Evolutionary conservation across 2,329 filamentous ascomycete species (phyloP).

Genomic region (Fusarium pininemorale): DNA sequence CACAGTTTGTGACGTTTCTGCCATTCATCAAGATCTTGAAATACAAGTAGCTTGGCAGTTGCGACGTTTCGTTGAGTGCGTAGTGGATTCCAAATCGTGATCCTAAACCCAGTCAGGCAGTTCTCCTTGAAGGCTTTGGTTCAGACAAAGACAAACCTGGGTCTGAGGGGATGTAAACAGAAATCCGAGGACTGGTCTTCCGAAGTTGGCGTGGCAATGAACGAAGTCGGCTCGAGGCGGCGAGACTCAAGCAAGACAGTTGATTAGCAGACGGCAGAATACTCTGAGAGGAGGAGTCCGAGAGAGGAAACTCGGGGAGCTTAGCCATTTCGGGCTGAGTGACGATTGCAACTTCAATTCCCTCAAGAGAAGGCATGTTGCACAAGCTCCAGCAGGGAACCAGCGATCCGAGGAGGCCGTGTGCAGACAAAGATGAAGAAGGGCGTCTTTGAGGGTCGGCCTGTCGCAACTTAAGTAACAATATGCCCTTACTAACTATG

Average conservation of each 20-base stretch:
- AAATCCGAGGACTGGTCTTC: conserved; percentile 54
- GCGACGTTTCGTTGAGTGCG: conserved; percentile 48
- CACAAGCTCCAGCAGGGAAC: no score
- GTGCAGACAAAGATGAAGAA: background rate
- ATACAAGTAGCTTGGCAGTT: conserved; percentile 55
- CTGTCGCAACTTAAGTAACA: background rate
- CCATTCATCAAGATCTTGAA: conserved; percentile 67
- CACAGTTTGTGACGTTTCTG: conserved; percentile 61
- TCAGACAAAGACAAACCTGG: conserved; percentile 52
- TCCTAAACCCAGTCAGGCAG: conserved; percentile 47
- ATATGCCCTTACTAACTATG: background rate
- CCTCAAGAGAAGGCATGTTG: conserved; percentile 60
- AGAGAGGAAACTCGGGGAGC: conserved; percentile 65
- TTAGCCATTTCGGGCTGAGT: conserved; percentile 47
- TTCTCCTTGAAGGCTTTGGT: no score
- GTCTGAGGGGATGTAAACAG: conserved; percentile 66
- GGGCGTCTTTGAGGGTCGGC: background rate
- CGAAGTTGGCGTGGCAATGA: conserved; percentile 27
- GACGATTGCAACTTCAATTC: conserved; percentile 57
- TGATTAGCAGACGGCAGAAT: conserved; percentile 39
- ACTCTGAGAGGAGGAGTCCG: conserved; percentile 57
- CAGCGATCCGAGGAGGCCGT: background rate
- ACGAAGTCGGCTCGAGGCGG: background rate
- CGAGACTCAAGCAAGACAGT: conserved; percentile 32
- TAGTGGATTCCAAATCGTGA: conserved; percentile 64